phyloP scores from a whole-genome alignment of 2,329 filamentous ascomycete genomes.

The Diaporthe helianthi region DNA sequence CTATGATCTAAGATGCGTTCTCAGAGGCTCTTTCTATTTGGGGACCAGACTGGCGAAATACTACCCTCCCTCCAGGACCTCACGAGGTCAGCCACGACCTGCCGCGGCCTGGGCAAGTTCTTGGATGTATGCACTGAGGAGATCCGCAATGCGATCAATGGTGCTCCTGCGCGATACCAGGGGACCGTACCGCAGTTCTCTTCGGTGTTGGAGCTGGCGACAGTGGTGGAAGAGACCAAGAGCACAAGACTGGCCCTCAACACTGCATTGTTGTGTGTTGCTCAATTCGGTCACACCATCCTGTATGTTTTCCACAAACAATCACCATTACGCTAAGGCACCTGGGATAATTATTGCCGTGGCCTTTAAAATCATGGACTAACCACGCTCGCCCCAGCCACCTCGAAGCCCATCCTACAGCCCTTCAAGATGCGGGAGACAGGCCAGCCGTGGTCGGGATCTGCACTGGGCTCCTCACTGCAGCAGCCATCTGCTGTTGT shows the following conservation, averaged over 20 bases:
- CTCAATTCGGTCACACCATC: not conserved
- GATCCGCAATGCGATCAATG: not conserved
- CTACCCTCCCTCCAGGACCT: slow-evolving; percentile 29
- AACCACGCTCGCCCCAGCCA: not conserved
- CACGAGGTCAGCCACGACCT: not conserved
- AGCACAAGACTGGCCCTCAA: not conserved
- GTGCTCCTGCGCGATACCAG: not conserved
- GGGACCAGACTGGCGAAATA: slow-evolving; percentile 34
- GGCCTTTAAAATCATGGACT: not conserved
- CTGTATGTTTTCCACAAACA: not conserved
- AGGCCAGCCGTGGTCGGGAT: not conserved
- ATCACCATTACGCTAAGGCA: not conserved
- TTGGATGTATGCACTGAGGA: not conserved
- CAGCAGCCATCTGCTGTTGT: not conserved
- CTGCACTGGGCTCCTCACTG: not conserved
- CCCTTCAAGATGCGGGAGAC: not conserved
- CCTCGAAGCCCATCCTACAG: not conserved
- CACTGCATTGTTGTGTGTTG: not conserved
- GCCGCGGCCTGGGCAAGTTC: not conserved
- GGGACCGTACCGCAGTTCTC: not conserved
- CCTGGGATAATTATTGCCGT: too few species aligned
- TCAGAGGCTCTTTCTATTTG: slow-evolving; percentile 31
- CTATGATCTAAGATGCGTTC: slow-evolving; percentile 22
- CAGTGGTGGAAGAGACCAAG: not conserved
- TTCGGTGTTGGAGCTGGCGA: not conserved